These are phyloP conservation scores for Niveomyces coronatus DNA, from an alignment of 2,329 filamentous ascomycete genomes.

Conservation along the genomic window DNA sequence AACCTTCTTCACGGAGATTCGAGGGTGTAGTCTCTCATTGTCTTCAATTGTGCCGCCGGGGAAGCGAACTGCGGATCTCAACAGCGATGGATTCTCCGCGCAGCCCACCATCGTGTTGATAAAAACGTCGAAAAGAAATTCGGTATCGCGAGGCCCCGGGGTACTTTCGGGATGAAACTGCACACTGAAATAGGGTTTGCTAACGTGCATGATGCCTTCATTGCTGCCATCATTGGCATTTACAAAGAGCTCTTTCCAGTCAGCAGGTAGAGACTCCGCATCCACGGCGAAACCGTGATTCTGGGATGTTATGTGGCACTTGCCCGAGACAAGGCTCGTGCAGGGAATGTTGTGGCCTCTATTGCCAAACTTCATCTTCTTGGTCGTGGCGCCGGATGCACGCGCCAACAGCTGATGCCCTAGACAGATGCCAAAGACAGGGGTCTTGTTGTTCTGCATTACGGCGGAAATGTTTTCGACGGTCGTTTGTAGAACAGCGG, in stretches of 20 bases:
- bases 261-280: conserved; percentile 58
- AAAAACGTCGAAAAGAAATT: conserved; percentile 96
- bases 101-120: conserved; percentile 72
- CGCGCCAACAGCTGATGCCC: conserved; percentile 88
- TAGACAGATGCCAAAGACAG: conserved; percentile 92
- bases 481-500: conserved; percentile 70
- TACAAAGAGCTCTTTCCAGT: conserved; percentile 91
- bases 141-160: conserved; percentile 87
- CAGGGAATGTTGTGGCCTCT: conserved; percentile 97
- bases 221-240: conserved; percentile 98
- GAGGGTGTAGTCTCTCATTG: conserved; percentile 65
- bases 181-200: conserved; percentile 93
- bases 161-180: conserved; percentile 98
- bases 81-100: conserved; percentile 52
- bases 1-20: conserved; percentile 84
- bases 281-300: conserved; percentile 97
- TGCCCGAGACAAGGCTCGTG: conserved; percentile 88
- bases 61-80: conserved; percentile 70
- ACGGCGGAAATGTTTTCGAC: conserved; percentile 69
- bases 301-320: conserved; percentile 97
- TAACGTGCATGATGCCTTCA: conserved; percentile 85
- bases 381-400: conserved; percentile 73
- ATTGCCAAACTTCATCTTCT: conserved; percentile 99
- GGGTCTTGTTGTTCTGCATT: conserved; percentile 68
- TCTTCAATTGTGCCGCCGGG: conserved; percentile 75